Evolutionary conservation across 2,329 filamentous ascomycete genomes (phyloP), one percentile per base, ranked within the genome.

Genomic region (Ophiostoma perfectum): DNA sequence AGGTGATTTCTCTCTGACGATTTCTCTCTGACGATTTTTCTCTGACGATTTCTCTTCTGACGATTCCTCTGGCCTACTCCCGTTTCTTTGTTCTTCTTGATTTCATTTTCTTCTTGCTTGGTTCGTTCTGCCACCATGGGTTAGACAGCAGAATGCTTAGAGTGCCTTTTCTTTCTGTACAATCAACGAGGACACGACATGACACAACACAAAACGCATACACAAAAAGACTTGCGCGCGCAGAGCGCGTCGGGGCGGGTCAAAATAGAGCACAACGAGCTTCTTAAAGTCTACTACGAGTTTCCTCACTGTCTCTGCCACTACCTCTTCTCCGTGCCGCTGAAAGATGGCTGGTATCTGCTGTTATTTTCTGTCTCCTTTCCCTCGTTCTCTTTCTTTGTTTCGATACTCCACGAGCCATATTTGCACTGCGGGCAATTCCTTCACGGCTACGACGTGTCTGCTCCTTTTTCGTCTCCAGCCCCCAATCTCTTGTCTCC

Each of bases 61-160:
- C 45, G 11, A 5, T 16, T 47, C 9, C 18, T 65, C 63, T 9
- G 12, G 42, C 12, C 63, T 47, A 12, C 60, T 44, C 16, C 3
- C 41, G 64, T 16, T 58, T 55, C 38, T 18, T 36, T 55, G 47
- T 62, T 62, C 39, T 65, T 62, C 64, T 65, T 14, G 39, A 58
- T 39, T 38, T 41, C 18, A 16, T 41, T 47, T 27, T 41, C 16
- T 27, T 4, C 14, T 27, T 65, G 41, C 39, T 58, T 62, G 55
- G 64, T 64, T 12, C 11, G 27, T 49, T 63, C 47, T 60, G 66
- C 55, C 64, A 36, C 42, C 55, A 67, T 49, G 41, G 44, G 42
- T 36, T 70, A 70, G 69, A 70, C 69, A 68, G 69, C 67, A 68
- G 69, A 68, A 70, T 68, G 69, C 62, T 68, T 70, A 68, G 67